Conservation (phyloP, 306 rosid genomes). For the Hippophae tibetana region DNA sequence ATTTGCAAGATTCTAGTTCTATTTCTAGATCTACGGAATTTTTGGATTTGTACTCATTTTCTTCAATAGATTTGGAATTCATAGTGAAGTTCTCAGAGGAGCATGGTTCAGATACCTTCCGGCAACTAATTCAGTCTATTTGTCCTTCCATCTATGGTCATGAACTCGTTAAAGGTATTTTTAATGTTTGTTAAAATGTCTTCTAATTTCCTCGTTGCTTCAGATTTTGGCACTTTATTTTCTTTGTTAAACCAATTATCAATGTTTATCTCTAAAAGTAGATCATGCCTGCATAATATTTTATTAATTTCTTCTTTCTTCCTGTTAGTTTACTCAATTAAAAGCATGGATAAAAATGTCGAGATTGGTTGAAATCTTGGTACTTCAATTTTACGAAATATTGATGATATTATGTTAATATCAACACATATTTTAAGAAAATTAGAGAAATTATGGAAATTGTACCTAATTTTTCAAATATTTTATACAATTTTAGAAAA, state of each 20-base stretch:
- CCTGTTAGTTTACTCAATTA: neutral
- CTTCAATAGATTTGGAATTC: conserved; percentile 84
- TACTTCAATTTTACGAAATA: too few relatives aligned
- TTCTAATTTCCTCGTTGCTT: conserved; percentile 11
- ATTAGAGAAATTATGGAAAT: too few relatives aligned
- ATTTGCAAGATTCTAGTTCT: conserved; percentile 46
- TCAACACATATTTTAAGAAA: too few relatives aligned
- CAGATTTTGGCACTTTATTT: conserved; percentile 4
- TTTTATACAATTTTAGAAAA: too few relatives aligned
- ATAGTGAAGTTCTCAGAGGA: conserved; percentile 63
- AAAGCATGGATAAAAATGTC: too few relatives aligned
- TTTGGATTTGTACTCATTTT: conserved; percentile 64
- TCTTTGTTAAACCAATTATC: neutral
- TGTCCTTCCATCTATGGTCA: conserved; percentile 98
- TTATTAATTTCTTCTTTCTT: neutral
- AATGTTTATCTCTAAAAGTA: too few relatives aligned
- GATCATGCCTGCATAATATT: too few relatives aligned
- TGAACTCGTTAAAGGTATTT: conserved; percentile 87
- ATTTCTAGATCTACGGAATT: conserved; percentile 57
- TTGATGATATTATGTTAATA: too few relatives aligned
- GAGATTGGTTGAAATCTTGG: too few relatives aligned
- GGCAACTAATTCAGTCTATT: conserved; percentile 80
- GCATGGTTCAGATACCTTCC: conserved; percentile 70
- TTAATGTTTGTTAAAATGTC: conserved; percentile 6
- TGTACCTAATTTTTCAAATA: too few relatives aligned